Percentiles rank a stretch among this genome's conserved stretches.
These are phyloP conservation scores for Piloderma croceum DNA, from an alignment of 768 basidiomycete species.

Conservation along the genomic window DNA sequence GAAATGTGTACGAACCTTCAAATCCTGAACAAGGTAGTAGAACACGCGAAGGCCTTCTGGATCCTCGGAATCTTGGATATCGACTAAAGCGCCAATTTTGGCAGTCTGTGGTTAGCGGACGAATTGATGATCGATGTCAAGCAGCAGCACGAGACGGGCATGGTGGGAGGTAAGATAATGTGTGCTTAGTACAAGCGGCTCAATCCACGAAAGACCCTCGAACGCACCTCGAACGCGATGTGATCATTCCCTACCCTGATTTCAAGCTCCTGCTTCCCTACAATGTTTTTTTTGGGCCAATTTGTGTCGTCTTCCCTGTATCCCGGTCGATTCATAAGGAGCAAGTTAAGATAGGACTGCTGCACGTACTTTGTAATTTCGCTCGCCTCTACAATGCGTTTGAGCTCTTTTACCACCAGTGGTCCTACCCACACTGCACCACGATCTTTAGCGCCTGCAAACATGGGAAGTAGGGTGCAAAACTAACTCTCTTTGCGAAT, in stretches of 20 bases:
- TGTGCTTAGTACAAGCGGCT: not conserved
- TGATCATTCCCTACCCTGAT: conserved; percentile 92
- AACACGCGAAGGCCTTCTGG: conserved; percentile 97
- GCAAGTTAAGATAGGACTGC: no score
- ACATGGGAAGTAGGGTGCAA: not conserved
- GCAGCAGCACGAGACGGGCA: conserved; percentile 2
- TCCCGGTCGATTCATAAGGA: no score
- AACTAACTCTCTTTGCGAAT: conserved; percentile 97
- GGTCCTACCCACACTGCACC: conserved; percentile 88
- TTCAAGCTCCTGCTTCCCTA: conserved; percentile 97
- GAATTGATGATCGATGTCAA: no score
- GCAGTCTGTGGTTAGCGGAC: conserved; percentile 88
- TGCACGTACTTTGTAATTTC: conserved; percentile 87
- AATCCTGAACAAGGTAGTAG: conserved; percentile 97
- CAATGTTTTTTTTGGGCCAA: conserved; percentile 99
- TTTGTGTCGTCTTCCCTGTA: conserved; percentile 93
- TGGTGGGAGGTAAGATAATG: not conserved
- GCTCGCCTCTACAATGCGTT: conserved; percentile 86
- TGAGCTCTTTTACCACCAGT: conserved; percentile 88
- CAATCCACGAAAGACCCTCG: not conserved
- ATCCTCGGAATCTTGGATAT: conserved; percentile 95
- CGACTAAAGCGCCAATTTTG: conserved; percentile 94
- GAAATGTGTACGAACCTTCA: conserved; percentile 64
- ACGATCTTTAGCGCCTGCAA: conserved; percentile 1
- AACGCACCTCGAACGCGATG: conserved; percentile 88